A percentile compares a stretch with the other conserved stretches of the same genome.
Evolutionary conservation across 2,329 filamentous ascomycete genomes (phyloP).

Genomic region (Cladosporium sp.): DNA sequence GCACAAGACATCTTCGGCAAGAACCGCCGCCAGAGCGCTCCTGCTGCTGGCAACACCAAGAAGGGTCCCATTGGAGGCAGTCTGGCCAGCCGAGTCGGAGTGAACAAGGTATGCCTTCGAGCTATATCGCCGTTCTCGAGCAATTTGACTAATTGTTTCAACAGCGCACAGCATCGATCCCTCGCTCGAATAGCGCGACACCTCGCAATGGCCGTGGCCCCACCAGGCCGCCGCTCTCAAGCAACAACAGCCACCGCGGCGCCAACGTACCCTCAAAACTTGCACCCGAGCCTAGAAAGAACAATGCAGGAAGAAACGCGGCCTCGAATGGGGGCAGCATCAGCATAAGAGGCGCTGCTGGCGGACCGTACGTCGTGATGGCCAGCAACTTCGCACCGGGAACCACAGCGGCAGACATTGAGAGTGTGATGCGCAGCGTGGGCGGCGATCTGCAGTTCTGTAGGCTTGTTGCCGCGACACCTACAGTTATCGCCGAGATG

Average conservation of each 20-base stretch:
- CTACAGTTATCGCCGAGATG: conserved; percentile 76
- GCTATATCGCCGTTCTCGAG: neutral
- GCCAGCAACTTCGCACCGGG: conserved; percentile 81
- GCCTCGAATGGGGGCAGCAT: conserved; percentile 43
- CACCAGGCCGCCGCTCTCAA: conserved; percentile 19
- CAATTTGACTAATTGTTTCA: neutral
- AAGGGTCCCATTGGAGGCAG: conserved; percentile 49
- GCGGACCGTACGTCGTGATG: conserved; percentile 70
- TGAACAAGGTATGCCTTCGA: conserved; percentile 62
- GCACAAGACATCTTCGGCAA: conserved; percentile 71
- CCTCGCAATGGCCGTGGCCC: conserved; percentile 17
- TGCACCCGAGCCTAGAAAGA: conserved; percentile 27
- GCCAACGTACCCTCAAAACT: conserved; percentile 8
- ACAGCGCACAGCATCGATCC: conserved; percentile 32
- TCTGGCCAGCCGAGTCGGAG: conserved; percentile 71
- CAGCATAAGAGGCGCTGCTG: conserved; percentile 65
- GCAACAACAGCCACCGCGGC: conserved; percentile 31
- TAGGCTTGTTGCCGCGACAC: conserved; percentile 64
- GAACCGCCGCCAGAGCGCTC: conserved; percentile 57
- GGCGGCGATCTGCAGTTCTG: conserved; percentile 66
- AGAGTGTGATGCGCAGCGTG: conserved; percentile 71
- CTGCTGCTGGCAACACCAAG: conserved; percentile 44
- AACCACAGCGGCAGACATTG: conserved; percentile 79
- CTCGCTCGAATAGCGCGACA: conserved; percentile 23
- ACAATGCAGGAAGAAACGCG: conserved; percentile 30